Base-by-base conservation (phyloP, 257 asterid genomes). In the Solanum megistacrolobum region DNA sequence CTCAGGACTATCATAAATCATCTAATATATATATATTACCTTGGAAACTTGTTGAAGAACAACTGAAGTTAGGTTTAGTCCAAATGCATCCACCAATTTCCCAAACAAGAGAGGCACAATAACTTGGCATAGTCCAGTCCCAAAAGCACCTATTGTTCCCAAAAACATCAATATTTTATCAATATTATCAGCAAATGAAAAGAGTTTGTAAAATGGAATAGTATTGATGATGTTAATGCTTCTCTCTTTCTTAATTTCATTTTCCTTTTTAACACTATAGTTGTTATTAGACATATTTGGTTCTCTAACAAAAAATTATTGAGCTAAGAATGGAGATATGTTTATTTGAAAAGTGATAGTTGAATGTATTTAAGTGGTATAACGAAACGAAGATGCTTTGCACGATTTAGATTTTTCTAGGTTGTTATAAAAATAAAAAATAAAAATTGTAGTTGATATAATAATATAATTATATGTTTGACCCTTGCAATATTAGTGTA, bases 71-170 rank as follows among this genome's bases (percentile, higher is more conserved):
- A 90, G 91, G 86, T 91, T 92, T 58, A 87, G 87, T 18, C 98
- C 96, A 73, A 94, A 94, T 10, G 96, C 89, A 84, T 94, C 94
- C 16, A 89, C 86, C 82, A 94, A 55, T 10, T 94, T 87, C 2
- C 98, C 98, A 21, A 94, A 93, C n/a, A 94, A 91, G 5, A 93
- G 29, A 3, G 93, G 88, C 95, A 92, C 90, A n/a, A 94, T 90
- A 58, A 95, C 93, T 3, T 89, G 66, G 81, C 92, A 92, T 12
- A 94, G 3, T 9, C 96, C 98, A 85, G 92, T 93, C 10, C 94
- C 96, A 55, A 91, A 72, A 31, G 96, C 96, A 8, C 96, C 96
- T 41, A 93, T 88, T 5, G 95, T 36, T 9, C 96, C 98, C 21
- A 90, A 68, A 27, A 90, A 79, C 96, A 94, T 93, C 87, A 93